phyloP scores from a whole-genome alignment of 108 stramenopile species.

The Aurantiochytrium sp. region DNA sequence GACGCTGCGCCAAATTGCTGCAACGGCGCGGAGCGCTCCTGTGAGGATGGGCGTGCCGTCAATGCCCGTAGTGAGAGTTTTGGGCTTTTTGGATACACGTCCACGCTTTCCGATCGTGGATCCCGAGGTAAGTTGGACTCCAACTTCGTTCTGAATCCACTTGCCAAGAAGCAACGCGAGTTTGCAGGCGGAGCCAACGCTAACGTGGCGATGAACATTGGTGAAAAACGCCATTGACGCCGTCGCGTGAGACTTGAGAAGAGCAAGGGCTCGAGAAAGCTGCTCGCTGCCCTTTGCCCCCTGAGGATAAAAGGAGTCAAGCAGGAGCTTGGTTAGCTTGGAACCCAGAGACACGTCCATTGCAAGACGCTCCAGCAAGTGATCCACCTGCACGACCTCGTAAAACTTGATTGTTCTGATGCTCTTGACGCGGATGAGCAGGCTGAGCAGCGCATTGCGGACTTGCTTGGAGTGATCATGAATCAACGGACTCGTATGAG shows the following conservation, averaged over 20 bases:
- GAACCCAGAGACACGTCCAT: conserved; percentile 45
- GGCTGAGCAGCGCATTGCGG: conserved; percentile 65
- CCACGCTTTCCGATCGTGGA: not conserved
- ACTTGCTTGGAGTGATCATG: conserved; percentile 84
- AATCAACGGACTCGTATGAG: conserved; percentile 68
- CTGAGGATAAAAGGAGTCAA: conserved; percentile 81
- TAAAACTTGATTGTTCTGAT: conserved; percentile 74
- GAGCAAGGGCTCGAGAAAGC: conserved; percentile 62
- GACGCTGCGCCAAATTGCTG: not conserved
- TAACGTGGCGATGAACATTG: conserved; percentile 57
- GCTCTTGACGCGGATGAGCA: conserved; percentile 72
- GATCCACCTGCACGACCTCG: conserved; percentile 78
- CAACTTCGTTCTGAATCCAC: conserved; percentile 41
- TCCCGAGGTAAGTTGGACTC: too few species aligned
- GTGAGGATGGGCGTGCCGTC: not conserved
- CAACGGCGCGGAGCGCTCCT: not conserved
- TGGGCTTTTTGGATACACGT: not conserved
- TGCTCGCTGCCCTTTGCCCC: conserved; percentile 64
- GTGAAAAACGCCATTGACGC: conserved; percentile 76
- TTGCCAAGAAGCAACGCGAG: conserved; percentile 68
- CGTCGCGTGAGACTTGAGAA: conserved; percentile 58
- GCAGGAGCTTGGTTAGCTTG: conserved; percentile 62
- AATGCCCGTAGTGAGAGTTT: not conserved
- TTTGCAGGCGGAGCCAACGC: conserved; percentile 64
- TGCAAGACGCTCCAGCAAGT: conserved; percentile 69